Percentiles rank a stretch among this genome's conserved stretches.
Evolutionary conservation across 2,329 filamentous ascomycete species (phyloP).

Genomic region (Diaporthe aspalathi): DNA sequence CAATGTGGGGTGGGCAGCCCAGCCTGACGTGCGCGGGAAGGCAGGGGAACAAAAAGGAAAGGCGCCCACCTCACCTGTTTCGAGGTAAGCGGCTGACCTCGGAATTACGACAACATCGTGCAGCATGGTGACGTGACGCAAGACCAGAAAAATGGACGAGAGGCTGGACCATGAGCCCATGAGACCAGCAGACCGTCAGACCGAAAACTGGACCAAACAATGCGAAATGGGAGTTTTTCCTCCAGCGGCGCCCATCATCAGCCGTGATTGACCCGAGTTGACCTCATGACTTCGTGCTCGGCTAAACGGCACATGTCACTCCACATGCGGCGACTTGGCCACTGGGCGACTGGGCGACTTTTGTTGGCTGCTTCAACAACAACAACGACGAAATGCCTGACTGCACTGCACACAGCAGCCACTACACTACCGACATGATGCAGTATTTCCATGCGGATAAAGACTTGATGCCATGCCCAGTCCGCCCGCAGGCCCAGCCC

Average conservation of each 20-base stretch:
- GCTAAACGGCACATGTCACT: constrained; percentile 6
- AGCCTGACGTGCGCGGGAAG: not conserved
- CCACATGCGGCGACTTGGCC: not conserved
- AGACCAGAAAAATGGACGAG: not conserved
- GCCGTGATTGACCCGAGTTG: too few species aligned
- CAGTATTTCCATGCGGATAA: not conserved
- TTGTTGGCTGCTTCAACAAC: not conserved
- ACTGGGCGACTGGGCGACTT: not conserved
- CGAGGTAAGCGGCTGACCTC: constrained; percentile 11
- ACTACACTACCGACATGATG: constrained; percentile 22
- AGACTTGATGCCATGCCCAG: not conserved
- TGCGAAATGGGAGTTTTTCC: not conserved
- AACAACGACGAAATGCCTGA: not conserved
- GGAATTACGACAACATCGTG: constrained; percentile 7
- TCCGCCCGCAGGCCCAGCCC: constrained; percentile 6
- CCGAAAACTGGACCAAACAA: not conserved
- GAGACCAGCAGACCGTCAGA: too few species aligned
- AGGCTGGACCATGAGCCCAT: not conserved
- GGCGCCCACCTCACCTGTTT: too few species aligned
- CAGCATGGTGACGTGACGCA: not conserved
- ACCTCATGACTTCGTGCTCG: not conserved
- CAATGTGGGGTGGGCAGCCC: not conserved
- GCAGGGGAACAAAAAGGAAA: not conserved
- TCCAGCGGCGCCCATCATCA: constrained; percentile 5
- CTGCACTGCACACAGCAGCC: constrained; percentile 1